Conservation (phyloP, 495 filamentous ascomycete species). For the Pyrenopolyporus hunteri region DNA sequence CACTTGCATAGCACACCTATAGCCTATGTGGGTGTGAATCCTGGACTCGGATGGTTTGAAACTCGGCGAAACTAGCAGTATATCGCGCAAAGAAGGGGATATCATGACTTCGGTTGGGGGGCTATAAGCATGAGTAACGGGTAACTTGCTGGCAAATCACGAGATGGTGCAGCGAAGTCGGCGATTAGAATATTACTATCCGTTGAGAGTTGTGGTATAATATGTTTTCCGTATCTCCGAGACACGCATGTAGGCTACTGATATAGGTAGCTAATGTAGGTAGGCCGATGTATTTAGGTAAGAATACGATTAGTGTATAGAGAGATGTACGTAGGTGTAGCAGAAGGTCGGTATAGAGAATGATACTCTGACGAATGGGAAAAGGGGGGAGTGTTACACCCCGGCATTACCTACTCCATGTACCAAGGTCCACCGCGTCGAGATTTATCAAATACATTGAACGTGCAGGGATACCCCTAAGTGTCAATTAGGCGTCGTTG, state of each 20-base stretch:
- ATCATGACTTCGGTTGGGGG: neutral
- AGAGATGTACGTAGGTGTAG: neutral
- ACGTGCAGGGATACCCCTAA: no score
- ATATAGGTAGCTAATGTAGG: neutral
- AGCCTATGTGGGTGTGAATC: conserved; percentile 3
- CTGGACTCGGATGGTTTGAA: conserved; percentile 5
- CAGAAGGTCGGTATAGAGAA: no score
- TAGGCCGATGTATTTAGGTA: neutral
- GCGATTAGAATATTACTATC: conserved; percentile 16
- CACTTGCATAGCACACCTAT: neutral
- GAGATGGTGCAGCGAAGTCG: neutral
- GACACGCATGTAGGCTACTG: conserved; percentile 6
- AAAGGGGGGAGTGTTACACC: no score
- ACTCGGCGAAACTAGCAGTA: conserved; percentile 4
- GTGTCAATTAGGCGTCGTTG: no score
- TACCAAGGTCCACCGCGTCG: no score
- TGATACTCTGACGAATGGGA: no score
- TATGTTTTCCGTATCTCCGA: neutral
- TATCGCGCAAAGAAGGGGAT: neutral
- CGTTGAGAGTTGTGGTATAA: neutral
- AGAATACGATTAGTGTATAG: conserved; percentile 5
- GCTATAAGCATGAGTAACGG: neutral
- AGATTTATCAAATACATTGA: no score
- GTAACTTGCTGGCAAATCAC: neutral
- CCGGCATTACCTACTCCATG: no score